phyloP scores from a whole-genome alignment of 108 stramenopile species.

The Asterionellopsis glacialis region DNA sequence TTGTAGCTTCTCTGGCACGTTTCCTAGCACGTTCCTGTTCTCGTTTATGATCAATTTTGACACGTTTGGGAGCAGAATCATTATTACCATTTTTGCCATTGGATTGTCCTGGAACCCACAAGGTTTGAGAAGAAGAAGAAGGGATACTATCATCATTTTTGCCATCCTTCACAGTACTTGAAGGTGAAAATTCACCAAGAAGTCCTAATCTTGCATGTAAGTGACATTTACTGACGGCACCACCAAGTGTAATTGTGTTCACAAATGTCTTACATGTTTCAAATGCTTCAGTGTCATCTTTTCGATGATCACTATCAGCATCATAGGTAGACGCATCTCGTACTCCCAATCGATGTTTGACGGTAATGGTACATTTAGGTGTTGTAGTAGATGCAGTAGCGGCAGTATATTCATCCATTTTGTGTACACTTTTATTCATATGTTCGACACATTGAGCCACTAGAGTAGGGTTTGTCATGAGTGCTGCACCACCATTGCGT shows the following conservation, averaged over 20 bases:
- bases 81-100: not conserved
- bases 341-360: slow-evolving; percentile 45
- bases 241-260: not conserved
- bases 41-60: slow-evolving; percentile 35
- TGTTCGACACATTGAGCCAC: slow-evolving; percentile 20
- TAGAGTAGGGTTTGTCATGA: slow-evolving; percentile 31
- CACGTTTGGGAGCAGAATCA: too few relatives aligned
- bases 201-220: slow-evolving; percentile 32
- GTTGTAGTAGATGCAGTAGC: not conserved
- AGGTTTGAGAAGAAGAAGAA: not conserved
- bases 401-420: not conserved
- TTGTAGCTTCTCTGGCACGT: slow-evolving; percentile 20
- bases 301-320: slow-evolving; percentile 11
- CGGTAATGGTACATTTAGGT: slow-evolving; percentile 14
- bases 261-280: slow-evolving; percentile 21
- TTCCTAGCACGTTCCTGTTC: slow-evolving; percentile 28
- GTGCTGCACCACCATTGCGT: slow-evolving; percentile 23
- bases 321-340: slow-evolving; percentile 15
- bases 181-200: slow-evolving; percentile 18
- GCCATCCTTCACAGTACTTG: not conserved
- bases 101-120: not conserved
- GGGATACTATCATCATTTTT: not conserved
- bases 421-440: slow-evolving; percentile 9
- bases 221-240: slow-evolving; percentile 12
- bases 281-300: slow-evolving; percentile 28